These are phyloP conservation scores for Phytophthora fragariae DNA, from an alignment of 352 stramenopile genomes.

Conservation along the genomic window DNA sequence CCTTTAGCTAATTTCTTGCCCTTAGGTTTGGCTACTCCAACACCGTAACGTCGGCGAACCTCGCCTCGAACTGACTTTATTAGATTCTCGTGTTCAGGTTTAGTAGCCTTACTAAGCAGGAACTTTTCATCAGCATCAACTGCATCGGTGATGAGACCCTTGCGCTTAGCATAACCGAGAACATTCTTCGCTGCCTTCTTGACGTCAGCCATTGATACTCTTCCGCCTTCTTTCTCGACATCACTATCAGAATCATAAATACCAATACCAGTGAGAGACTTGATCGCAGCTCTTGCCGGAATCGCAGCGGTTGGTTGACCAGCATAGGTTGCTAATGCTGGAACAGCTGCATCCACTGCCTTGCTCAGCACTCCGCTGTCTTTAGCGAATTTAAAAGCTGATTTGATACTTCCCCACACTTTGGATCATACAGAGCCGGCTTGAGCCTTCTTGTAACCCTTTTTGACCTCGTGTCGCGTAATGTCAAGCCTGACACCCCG, in stretches of 20 bases:
- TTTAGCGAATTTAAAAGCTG: conserved; percentile 7
- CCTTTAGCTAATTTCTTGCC: neutral
- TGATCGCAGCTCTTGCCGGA: neutral
- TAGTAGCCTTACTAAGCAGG: neutral
- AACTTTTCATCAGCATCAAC: neutral
- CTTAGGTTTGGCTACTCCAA: neutral
- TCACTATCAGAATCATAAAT: conserved; percentile 2
- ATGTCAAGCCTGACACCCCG: conserved; percentile 6
- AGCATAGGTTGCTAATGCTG: neutral
- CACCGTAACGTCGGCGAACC: neutral
- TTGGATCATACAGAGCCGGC: neutral
- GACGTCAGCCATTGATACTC: neutral
- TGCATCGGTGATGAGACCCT: neutral
- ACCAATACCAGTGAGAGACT: neutral
- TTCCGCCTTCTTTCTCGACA: neutral
- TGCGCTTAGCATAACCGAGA: neutral
- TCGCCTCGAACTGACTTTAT: neutral
- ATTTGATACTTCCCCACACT: neutral
- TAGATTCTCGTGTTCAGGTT: neutral
- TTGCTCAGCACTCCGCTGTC: neutral
- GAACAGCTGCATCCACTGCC: neutral
- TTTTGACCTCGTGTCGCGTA: conserved; percentile 12
- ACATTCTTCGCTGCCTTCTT: neutral
- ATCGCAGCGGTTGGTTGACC: neutral
- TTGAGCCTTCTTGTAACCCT: neutral